Evolutionary conservation across 2,329 filamentous ascomycete genomes (phyloP).

Genomic region (Colletotrichum graminicola): DNA sequence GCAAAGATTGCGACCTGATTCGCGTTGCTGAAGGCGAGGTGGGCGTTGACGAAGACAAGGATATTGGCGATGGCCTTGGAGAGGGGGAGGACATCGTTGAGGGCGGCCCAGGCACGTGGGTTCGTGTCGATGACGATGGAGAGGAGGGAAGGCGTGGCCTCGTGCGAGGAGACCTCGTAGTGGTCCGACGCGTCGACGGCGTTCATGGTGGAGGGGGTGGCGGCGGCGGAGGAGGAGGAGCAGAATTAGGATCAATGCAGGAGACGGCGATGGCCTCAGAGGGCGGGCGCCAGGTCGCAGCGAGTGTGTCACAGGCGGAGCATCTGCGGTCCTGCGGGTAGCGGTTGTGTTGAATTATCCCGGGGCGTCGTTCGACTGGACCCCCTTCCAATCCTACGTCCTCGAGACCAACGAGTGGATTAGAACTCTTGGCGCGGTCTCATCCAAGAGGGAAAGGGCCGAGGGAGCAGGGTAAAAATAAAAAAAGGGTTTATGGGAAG

Average conservation of each 20-base stretch:
- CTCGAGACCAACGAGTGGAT: constrained; percentile 16
- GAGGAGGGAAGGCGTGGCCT: constrained; percentile 81
- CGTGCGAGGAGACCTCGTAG: constrained; percentile 66
- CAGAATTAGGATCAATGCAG: background rate
- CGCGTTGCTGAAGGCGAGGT: constrained; percentile 91
- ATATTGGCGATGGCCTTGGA: constrained; percentile 88
- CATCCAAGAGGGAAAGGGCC: constrained; percentile 10
- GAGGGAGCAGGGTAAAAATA: background rate
- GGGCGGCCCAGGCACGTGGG: constrained; percentile 89
- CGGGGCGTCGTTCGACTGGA: constrained; percentile 7
- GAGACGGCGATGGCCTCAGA: constrained; percentile 31
- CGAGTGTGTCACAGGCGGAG: constrained; percentile 28
- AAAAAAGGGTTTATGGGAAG: constrained; percentile 4
- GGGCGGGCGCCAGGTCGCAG: constrained; percentile 36
- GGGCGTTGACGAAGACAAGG: constrained; percentile 96
- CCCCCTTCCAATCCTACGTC: constrained; percentile 17
- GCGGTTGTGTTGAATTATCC: background rate
- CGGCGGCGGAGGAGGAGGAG: background rate
- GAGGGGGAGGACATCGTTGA: constrained; percentile 80
- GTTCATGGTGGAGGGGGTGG: constrained; percentile 60
- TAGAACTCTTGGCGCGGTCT: constrained; percentile 26
- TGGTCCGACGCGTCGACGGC: constrained; percentile 70
- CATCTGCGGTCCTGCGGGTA: constrained; percentile 24
- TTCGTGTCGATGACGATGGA: constrained; percentile 96
- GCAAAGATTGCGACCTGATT: constrained; percentile 95